Conservation (phyloP, 2,329 filamentous ascomycete genomes). For the Drechslerella stenobrocha region DNA sequence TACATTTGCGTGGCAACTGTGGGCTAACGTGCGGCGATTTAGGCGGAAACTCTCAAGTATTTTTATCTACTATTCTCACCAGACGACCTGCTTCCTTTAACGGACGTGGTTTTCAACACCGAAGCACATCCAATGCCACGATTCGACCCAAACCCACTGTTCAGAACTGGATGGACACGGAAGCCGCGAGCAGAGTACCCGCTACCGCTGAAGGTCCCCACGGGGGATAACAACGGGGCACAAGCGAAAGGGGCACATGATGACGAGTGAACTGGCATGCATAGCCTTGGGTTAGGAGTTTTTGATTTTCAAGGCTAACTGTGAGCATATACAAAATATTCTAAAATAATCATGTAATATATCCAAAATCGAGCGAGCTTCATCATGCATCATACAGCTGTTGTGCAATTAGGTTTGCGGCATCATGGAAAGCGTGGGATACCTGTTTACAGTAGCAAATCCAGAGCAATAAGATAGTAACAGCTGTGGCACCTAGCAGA, state of each 20-base stretch:
- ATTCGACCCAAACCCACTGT: slow-evolving; percentile 77
- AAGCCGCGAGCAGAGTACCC: slow-evolving; percentile 58
- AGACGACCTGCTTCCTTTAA: slow-evolving; percentile 77
- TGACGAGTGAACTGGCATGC: background rate
- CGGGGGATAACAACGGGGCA: slow-evolving; percentile 15
- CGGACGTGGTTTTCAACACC: slow-evolving; percentile 90
- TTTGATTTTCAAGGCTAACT: background rate
- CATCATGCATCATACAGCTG: no score
- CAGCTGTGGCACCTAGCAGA: no score
- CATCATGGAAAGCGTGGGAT: no score
- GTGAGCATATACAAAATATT: no score
- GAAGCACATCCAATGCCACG: slow-evolving; percentile 88
- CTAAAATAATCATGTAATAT: no score
- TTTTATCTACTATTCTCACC: slow-evolving; percentile 93
- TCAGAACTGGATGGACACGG: slow-evolving; percentile 79
- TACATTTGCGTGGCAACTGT: no score
- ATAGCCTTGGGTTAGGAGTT: background rate
- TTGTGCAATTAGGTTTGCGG: no score
- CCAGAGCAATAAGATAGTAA: no score
- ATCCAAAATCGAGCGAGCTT: no score
- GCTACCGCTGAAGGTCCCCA: background rate
- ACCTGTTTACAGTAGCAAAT: no score
- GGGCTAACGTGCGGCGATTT: slow-evolving; percentile 14
- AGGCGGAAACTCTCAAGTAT: slow-evolving; percentile 97
- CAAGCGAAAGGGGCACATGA: slow-evolving; percentile 35